These are phyloP conservation scores for Beauveria caledonica DNA, from an alignment of 2,329 filamentous ascomycete genomes.

Conservation along the genomic window DNA sequence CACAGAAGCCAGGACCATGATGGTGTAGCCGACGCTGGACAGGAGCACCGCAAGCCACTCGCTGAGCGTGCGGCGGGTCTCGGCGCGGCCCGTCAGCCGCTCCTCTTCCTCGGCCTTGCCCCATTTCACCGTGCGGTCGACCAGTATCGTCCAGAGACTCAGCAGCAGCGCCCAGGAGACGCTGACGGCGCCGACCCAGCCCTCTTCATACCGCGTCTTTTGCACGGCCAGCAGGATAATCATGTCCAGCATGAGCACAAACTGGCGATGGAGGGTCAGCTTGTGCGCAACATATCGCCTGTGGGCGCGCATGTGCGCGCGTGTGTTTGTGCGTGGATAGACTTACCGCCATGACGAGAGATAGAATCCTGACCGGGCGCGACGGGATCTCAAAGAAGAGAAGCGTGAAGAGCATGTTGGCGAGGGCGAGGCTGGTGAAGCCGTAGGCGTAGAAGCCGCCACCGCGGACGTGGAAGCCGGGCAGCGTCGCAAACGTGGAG, in stretches of 20 bases:
- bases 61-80: slow-evolving; percentile 69
- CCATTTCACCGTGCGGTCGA: slow-evolving; percentile 78
- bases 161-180: slow-evolving; percentile 76
- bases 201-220: slow-evolving; percentile 71
- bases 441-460: slow-evolving; percentile 89
- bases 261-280: slow-evolving; percentile 16
- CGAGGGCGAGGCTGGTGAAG: slow-evolving; percentile 70
- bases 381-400: slow-evolving; percentile 86
- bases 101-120: slow-evolving; percentile 92
- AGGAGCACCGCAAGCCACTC: slow-evolving; percentile 80
- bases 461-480: slow-evolving; percentile 74
- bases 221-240: slow-evolving; percentile 72
- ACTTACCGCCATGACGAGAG: slow-evolving; percentile 49
- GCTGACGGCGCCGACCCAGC: slow-evolving; percentile 82
- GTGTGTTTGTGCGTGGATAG: background rate
- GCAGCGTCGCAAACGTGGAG: slow-evolving; percentile 82
- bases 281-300: background rate
- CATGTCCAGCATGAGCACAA: slow-evolving; percentile 49
- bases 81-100: slow-evolving; percentile 78
- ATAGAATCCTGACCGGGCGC: slow-evolving; percentile 65
- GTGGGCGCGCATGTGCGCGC: background rate
- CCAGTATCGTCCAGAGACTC: slow-evolving; percentile 67
- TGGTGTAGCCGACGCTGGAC: slow-evolving; percentile 61
- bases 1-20: slow-evolving; percentile 60
- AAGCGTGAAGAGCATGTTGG: slow-evolving; percentile 66